phyloP scores from a whole-genome alignment of 2,329 filamentous ascomycete species.

The Pseudocercospora vitis region DNA sequence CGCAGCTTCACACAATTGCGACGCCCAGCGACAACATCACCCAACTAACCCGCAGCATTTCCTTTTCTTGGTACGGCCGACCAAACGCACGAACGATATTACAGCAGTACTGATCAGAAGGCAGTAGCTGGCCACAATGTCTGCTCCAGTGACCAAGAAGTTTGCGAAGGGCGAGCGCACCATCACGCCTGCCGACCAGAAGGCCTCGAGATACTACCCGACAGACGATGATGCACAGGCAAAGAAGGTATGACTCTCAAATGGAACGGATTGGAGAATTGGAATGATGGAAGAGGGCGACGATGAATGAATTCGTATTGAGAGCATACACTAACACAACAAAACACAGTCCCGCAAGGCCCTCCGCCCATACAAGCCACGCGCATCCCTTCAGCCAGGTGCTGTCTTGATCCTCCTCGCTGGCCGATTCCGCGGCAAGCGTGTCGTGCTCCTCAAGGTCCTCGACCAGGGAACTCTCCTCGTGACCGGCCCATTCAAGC shows the following conservation, averaged over 20 bases:
- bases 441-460: conserved; percentile 96
- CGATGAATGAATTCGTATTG: conserved; percentile 10
- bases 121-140: conserved; percentile 34
- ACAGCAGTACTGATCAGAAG: conserved; percentile 7
- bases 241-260: conserved; percentile 76
- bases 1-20: no score
- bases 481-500: conserved; percentile 99
- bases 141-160: conserved; percentile 74
- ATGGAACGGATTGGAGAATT: no score
- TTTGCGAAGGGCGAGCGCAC: no score
- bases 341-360: conserved; percentile 82
- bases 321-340: conserved; percentile 21
- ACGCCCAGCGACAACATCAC: conserved; percentile 13
- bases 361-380: conserved; percentile 81
- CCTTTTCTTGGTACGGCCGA: conserved; percentile 16
- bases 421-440: conserved; percentile 99
- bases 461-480: conserved; percentile 97
- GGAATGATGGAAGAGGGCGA: no score
- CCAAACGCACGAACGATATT: neutral
- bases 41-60: conserved; percentile 18
- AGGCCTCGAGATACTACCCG: conserved; percentile 99
- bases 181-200: conserved; percentile 80
- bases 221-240: conserved; percentile 83
- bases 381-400: conserved; percentile 87
- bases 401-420: conserved; percentile 98